Percentiles rank a stretch among this genome's conserved stretches.
Conservation (phyloP, 2,329 filamentous ascomycete genomes). For the Neopestalotiopsis sp. region DNA sequence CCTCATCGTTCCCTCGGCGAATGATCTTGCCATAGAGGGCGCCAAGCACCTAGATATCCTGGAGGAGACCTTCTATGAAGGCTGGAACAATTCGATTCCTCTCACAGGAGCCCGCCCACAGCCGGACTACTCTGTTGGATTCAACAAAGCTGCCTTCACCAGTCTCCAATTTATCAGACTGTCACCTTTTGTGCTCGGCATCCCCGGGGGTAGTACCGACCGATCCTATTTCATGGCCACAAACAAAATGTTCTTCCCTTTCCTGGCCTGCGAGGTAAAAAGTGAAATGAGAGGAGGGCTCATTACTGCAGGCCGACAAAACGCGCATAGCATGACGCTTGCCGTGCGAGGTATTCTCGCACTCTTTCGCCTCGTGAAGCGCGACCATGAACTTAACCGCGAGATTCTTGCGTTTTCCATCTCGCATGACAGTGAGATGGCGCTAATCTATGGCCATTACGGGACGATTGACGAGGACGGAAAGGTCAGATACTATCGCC, state of each 20-base stretch:
- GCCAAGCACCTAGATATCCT: constrained; percentile 25
- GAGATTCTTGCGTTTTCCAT: background rate
- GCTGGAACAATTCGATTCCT: constrained; percentile 45
- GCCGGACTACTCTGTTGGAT: constrained; percentile 49
- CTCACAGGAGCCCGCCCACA: constrained; percentile 40
- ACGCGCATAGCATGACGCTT: constrained; percentile 46
- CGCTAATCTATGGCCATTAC: background rate
- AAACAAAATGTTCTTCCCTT: constrained; percentile 54
- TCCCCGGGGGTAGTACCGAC: constrained; percentile 42
- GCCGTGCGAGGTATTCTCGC: constrained; percentile 43
- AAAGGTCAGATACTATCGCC: constrained; percentile 41
- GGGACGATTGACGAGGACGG: constrained; percentile 32
- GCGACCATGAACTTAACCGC: constrained; percentile 16
- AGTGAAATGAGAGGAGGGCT: constrained; percentile 40
- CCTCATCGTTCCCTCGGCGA: background rate
- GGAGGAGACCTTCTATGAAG: constrained; percentile 46
- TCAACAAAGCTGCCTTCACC: constrained; percentile 46
- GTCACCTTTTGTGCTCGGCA: background rate
- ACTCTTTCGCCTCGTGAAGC: constrained; percentile 42
- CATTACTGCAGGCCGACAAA: constrained; percentile 43
- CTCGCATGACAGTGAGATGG: background rate
- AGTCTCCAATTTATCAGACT: constrained; percentile 36
- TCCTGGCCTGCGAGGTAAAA: constrained; percentile 54
- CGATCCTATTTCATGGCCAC: constrained; percentile 50
- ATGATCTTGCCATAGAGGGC: background rate